Conservation (phyloP, 2,329 filamentous ascomycete species). For the Acrocalymma vagum region DNA sequence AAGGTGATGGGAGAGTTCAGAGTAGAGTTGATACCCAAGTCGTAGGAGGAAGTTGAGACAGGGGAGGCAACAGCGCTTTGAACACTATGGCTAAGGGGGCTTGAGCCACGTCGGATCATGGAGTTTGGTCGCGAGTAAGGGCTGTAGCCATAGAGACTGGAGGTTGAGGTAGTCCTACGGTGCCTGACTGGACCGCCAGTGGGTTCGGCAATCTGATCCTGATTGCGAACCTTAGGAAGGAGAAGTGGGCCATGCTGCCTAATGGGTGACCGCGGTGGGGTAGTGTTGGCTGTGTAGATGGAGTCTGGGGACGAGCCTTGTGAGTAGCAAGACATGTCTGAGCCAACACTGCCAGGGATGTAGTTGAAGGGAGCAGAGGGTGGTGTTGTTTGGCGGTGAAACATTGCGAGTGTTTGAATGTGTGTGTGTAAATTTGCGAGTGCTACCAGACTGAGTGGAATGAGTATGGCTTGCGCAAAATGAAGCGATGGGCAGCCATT, state of each 20-base stretch:
- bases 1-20: constrained; percentile 72
- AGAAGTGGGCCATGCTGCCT: constrained; percentile 81
- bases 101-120: constrained; percentile 55
- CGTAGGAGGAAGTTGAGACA: constrained; percentile 53
- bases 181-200: constrained; percentile 64
- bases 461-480: constrained; percentile 20
- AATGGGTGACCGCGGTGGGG: constrained; percentile 75
- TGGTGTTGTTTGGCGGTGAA: constrained; percentile 56
- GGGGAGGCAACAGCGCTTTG: constrained; percentile 55
- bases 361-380: constrained; percentile 48
- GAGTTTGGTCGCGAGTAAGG: constrained; percentile 59
- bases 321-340: constrained; percentile 70
- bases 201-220: constrained; percentile 79
- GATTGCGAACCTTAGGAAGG: constrained; percentile 84
- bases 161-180: constrained; percentile 63
- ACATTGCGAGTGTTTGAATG: too few species aligned
- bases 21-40: constrained; percentile 49
- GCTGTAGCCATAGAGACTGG: constrained; percentile 52
- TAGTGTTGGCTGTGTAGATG: constrained; percentile 72
- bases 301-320: constrained; percentile 75
- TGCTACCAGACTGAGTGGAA: constrained; percentile 46
- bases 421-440: constrained; percentile 29
- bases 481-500: constrained; percentile 16
- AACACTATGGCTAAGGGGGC: constrained; percentile 49
- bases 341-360: constrained; percentile 49